Evolutionary conservation across 495 filamentous ascomycete species (phyloP), one percentile per base, ranked within the genome.

Genomic region (Penicillium canariense): DNA sequence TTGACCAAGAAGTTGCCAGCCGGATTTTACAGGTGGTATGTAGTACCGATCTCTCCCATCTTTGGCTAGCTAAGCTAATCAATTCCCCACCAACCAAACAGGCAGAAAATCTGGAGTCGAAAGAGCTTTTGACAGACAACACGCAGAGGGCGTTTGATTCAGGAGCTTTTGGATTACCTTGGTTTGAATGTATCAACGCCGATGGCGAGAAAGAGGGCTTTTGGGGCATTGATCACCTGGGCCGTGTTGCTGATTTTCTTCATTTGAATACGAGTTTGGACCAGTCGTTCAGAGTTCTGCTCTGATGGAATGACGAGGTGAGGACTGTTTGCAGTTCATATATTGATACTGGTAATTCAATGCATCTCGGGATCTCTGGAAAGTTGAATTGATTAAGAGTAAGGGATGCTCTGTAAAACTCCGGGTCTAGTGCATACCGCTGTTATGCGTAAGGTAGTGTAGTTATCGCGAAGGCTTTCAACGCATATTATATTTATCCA

Each of bases 201-300:
- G 55, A 75, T 11, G 83, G 83, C 0, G 60, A 74, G 52, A 82
- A 57, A 27, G 81, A 88, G 46, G 67, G 68, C 0, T 85, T 84
- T 58, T 87, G 81, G 78, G 84, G 85, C 0, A 78, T 87, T 36
- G 84, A 87, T 68, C 82, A 86, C 59, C 44, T 87, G 15, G 84
- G 76, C 4, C 79, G 81, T 46, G 70, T 87, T 12, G 70, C 70
- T 18, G 71, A 79, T 53, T 81, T 82, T 59, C 63, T 89, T 46
- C 78, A 77, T 7, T 55, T 87, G 44, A 73, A 80, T 28, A 45
- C 32, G 7, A 59, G 27, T 5, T 17, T 56, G 11, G 60, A 62
- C 6, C 6, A 43, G 4, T 18, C 48, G 12, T 62, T 59, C 28
- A 30, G 42, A 0, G 52, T 56, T 4, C 42, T 62, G 30, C 38